phyloP scores from a whole-genome alignment of 768 basidiomycete species.

The Lactarius hengduanensis region DNA sequence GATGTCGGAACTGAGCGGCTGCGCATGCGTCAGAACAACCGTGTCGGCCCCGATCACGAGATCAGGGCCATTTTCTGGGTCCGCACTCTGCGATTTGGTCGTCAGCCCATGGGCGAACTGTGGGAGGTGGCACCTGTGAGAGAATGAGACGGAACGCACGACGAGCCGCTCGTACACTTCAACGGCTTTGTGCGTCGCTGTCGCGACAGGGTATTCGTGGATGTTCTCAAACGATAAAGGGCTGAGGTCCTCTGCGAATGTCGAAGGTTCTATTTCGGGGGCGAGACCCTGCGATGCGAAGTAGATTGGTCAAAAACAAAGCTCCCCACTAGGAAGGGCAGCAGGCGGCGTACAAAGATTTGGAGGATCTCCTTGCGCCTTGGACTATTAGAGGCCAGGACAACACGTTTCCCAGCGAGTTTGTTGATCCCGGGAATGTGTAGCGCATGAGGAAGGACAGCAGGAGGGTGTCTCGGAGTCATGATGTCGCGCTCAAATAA shows the following conservation, averaged over 20 bases:
- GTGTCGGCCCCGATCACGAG: constrained; percentile 91
- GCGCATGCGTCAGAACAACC: constrained; percentile 80
- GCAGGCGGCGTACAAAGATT: constrained; percentile 57
- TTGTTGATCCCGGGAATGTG: constrained; percentile 60
- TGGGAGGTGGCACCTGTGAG: background rate
- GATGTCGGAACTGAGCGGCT: constrained; percentile 55
- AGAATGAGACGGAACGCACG: constrained; percentile 38
- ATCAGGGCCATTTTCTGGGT: constrained; percentile 71
- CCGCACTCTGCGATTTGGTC: constrained; percentile 39
- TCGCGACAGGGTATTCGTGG: constrained; percentile 74
- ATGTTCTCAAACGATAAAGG: constrained; percentile 65
- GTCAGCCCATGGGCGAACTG: background rate
- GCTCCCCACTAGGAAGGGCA: background rate
- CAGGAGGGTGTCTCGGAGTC: constrained; percentile 14
- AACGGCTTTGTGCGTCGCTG: constrained; percentile 74
- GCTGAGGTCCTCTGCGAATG: constrained; percentile 77
- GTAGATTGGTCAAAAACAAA: background rate
- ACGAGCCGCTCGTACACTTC: constrained; percentile 89
- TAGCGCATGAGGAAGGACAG: constrained; percentile 63
- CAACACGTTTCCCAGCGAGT: constrained; percentile 70
- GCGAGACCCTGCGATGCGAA: constrained; percentile 48
- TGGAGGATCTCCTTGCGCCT: constrained; percentile 80
- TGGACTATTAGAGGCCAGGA: constrained; percentile 86
- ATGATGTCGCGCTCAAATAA: constrained; percentile 6
- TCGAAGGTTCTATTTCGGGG: constrained; percentile 72